Conservation (phyloP, 495 filamentous ascomycete genomes). For the Elasticomyces elasticus region DNA sequence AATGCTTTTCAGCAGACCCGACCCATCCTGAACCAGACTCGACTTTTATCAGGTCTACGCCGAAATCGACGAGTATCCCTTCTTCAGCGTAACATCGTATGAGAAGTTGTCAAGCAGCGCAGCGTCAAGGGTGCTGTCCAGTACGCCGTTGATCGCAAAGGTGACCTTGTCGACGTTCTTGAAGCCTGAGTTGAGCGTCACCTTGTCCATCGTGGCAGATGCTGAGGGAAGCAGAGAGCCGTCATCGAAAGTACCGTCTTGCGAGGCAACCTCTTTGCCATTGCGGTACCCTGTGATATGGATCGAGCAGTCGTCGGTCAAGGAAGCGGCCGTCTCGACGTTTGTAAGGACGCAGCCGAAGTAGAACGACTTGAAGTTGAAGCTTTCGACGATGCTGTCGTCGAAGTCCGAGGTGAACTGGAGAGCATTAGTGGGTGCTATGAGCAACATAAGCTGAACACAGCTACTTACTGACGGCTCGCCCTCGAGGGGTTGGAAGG, state of each 20-base stretch:
- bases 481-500: background rate
- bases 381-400: background rate
- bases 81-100: background rate
- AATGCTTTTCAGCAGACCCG: too few species aligned
- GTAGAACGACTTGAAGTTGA: background rate
- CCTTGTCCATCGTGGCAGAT: background rate
- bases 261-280: background rate
- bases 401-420: background rate
- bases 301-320: background rate
- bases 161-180: background rate
- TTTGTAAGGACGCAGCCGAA: slow-evolving; percentile 2
- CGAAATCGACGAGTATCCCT: background rate
- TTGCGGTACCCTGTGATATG: background rate
- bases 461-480: background rate
- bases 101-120: background rate
- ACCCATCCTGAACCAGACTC: too few species aligned
- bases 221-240: background rate
- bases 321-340: background rate
- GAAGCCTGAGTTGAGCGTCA: background rate
- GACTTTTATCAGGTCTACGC: background rate
- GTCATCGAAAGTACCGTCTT: background rate
- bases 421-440: background rate
- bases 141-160: background rate
- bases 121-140: background rate
- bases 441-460: background rate